phyloP scores from a whole-genome alignment of 2,329 filamentous ascomycete genomes.

The Ophiostoma triangulosporum region DNA sequence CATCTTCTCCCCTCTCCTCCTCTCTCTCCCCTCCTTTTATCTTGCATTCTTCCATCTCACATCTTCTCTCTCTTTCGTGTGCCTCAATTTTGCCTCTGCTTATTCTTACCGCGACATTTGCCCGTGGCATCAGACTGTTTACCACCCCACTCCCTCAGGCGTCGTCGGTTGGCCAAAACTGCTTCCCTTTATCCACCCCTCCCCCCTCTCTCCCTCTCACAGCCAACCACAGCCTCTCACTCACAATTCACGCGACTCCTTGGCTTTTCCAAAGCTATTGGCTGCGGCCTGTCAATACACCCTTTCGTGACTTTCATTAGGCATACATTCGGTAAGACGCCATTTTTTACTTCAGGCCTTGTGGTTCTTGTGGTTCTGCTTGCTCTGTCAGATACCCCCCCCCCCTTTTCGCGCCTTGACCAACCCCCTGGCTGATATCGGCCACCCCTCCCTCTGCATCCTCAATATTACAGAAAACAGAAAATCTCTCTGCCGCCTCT shows the following conservation, averaged over 20 bases:
- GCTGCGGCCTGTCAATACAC: background rate
- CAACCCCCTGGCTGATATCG: background rate
- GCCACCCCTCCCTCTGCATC: background rate
- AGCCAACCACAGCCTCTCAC: slow-evolving; percentile 8
- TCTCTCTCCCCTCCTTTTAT: background rate
- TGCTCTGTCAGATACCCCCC: background rate
- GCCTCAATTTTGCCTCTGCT: background rate
- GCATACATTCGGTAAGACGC: background rate
- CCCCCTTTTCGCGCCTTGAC: background rate
- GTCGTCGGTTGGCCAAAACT: background rate
- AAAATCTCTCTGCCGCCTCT: background rate
- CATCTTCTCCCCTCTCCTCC: background rate
- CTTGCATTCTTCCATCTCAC: background rate
- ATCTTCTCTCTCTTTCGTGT: background rate
- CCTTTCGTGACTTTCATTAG: background rate
- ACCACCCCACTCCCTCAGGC: background rate
- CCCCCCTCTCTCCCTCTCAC: background rate
- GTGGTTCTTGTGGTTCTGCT: background rate
- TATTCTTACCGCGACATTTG: background rate
- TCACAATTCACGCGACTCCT: slow-evolving; percentile 1
- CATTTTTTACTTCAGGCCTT: too few species aligned
- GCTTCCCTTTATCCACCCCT: background rate
- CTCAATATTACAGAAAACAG: background rate
- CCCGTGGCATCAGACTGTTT: background rate
- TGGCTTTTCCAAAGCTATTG: background rate